A percentile compares a stretch with the other conserved stretches of the same genome.
Evolutionary conservation across 2,329 filamentous ascomycete genomes (phyloP).

Genomic region (Fusarium veterinarium): DNA sequence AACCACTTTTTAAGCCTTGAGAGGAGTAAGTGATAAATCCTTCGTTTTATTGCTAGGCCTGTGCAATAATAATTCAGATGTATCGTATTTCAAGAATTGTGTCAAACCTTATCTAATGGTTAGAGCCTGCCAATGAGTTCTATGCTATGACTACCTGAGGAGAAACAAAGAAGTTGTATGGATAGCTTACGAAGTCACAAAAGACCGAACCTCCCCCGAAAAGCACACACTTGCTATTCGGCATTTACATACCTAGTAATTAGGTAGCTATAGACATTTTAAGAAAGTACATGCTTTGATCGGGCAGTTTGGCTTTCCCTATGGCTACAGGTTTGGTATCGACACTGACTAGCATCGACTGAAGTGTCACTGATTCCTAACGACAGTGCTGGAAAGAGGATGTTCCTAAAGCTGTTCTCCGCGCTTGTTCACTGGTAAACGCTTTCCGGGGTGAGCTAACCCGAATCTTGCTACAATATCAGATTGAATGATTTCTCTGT

Average conservation of each 20-base stretch:
- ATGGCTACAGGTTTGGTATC: neutral
- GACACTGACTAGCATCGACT: neutral
- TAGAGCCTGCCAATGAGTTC: neutral
- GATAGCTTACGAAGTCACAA: neutral
- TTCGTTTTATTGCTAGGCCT: no score
- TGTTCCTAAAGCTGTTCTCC: neutral
- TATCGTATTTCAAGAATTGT: neutral
- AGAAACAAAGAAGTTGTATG: neutral
- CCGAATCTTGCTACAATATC: neutral
- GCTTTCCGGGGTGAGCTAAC: neutral
- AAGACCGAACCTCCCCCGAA: neutral
- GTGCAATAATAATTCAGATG: neutral
- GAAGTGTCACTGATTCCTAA: neutral
- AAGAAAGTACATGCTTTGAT: neutral
- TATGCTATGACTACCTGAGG: neutral
- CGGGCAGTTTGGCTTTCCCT: neutral
- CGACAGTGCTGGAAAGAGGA: neutral
- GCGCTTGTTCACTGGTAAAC: neutral
- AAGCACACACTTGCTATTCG: neutral
- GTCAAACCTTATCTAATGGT: neutral
- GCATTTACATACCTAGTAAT: neutral
- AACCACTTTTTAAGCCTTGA: neutral
- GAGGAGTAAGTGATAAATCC: neutral
- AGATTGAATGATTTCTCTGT: neutral
- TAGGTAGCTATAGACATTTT: no score